Evolutionary conservation across 2,329 filamentous ascomycete species (phyloP), one percentile per base, ranked within the genome.

Genomic region (Beauveria varroae): DNA sequence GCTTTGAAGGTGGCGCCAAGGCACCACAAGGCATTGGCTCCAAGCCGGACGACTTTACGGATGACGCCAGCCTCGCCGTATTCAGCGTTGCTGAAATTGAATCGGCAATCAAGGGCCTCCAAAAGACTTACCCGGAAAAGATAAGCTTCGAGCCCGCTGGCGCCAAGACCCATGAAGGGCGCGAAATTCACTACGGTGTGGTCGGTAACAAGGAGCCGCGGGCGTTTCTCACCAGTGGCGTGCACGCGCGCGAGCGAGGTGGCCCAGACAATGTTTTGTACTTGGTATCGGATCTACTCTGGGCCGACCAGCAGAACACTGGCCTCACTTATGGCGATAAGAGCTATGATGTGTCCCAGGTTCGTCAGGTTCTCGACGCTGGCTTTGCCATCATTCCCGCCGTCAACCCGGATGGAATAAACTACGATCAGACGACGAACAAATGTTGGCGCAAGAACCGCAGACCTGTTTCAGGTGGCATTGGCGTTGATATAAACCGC

Each of bases 161-260:
- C 0, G 69, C 75, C 66, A 73, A 72, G 66, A 81, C 79, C 0
- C 74, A 77, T 64, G 72, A 80, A 52, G 74, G 74, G 22, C 73
- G 73, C 3, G 69, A 69, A 2, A 69, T 78, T 24, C 66, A 72
- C 34, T 78, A 75, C 9, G 73, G 68, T 14, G 74, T 74, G 60
- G 72, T 81, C 40, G 80, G 80, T 24, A 74, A 75, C 20, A 66
- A 67, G 12, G 74, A 74, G 7, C 79, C 80, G 66, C 75, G 78
- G 30, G 76, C 82, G 26, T 82, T 81, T 67, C 71, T 86, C 62
- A 80, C 79, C 62, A 78, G 78, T 46, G 81, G 75, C 28, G 77
- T 85, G 51, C 83, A 86, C 65, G 80, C 83, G 7, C 80, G 83
- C 26, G 83, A 86, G 70, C 78, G 83, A 12, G 82, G 82, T 26